Conservation (phyloP, 768 basidiomycete genomes). For the Leccinum obscurum region DNA sequence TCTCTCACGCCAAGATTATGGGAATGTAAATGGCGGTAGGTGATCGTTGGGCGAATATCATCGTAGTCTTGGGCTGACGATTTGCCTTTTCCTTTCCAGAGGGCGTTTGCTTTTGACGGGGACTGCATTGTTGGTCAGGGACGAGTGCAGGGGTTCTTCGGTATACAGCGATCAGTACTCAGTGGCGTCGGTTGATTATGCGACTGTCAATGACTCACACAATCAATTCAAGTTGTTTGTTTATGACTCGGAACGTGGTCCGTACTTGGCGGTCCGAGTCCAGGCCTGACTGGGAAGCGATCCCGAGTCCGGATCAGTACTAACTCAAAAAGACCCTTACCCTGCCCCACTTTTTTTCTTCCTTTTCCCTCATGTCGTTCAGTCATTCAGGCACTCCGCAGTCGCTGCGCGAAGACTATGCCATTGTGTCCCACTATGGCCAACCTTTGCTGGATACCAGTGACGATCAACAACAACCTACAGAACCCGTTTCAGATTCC, state of each 20-base stretch:
- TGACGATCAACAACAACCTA: slow-evolving; percentile 4
- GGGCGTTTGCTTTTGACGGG: slow-evolving; percentile 18
- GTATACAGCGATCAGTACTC: too few species aligned
- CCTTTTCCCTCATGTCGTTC: slow-evolving; percentile 38
- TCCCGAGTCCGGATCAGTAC: background rate
- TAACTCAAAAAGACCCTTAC: background rate
- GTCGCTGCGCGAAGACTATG: slow-evolving; percentile 67
- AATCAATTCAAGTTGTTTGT: background rate
- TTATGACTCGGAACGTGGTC: background rate
- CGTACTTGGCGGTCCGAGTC: background rate
- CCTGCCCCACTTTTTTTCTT: background rate
- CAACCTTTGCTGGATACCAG: slow-evolving; percentile 45
- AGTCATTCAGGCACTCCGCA: slow-evolving; percentile 24
- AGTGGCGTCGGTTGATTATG: too few species aligned
- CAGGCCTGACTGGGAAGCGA: background rate
- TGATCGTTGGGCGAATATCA: slow-evolving; percentile 67
- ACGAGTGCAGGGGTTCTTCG: too few species aligned
- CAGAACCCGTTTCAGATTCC: slow-evolving; percentile 15
- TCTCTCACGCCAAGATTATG: slow-evolving; percentile 68
- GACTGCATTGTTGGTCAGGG: slow-evolving; percentile 13
- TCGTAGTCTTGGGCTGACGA: slow-evolving; percentile 48
- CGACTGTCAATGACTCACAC: too few species aligned
- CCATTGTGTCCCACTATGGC: slow-evolving; percentile 55
- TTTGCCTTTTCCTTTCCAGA: slow-evolving; percentile 60
- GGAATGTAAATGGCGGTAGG: slow-evolving; percentile 76